Evolutionary conservation across 2,329 filamentous ascomycete genomes (phyloP).

Genomic region (Fusarium nodosum): DNA sequence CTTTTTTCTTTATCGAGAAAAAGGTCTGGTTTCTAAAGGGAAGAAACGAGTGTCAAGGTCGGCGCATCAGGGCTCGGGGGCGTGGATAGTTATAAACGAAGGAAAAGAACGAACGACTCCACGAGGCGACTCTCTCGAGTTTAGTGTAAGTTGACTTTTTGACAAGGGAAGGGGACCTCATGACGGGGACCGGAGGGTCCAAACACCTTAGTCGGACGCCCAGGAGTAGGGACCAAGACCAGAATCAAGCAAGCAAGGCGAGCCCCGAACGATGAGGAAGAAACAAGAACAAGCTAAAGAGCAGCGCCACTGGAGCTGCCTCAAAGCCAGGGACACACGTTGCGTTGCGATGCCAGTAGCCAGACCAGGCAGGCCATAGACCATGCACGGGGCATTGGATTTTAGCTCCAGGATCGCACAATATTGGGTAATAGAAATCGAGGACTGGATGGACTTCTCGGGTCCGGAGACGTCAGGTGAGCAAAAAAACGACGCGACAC

Average conservation of each 20-base stretch:
- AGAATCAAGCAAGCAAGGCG: constrained; percentile 35
- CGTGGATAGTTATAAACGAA: constrained; percentile 43
- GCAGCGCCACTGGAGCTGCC: constrained; percentile 39
- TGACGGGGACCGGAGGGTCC: constrained; percentile 44
- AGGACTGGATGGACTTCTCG: constrained; percentile 57
- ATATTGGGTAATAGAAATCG: constrained; percentile 66
- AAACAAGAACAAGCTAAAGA: constrained; percentile 29
- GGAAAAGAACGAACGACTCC: constrained; percentile 31
- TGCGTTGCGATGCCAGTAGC: neutral
- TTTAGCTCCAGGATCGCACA: constrained; percentile 52
- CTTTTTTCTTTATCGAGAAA: constrained; percentile 20
- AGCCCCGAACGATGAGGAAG: constrained; percentile 40
- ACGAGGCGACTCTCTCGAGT: constrained; percentile 34
- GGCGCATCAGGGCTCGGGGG: constrained; percentile 39
- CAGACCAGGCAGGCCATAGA: constrained; percentile 1
- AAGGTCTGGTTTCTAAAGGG: constrained; percentile 27
- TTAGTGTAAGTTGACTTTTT: constrained; percentile 20
- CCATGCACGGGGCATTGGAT: constrained; percentile 46
- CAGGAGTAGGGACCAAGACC: constrained; percentile 15
- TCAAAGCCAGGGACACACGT: constrained; percentile 33
- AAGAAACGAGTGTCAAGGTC: constrained; percentile 30
- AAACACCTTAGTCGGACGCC: constrained; percentile 29
- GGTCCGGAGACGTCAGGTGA: constrained; percentile 48
- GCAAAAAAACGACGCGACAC: constrained; percentile 44
- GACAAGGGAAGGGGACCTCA: constrained; percentile 39